Evolutionary conservation across 352 stramenopile species (phyloP).

Genomic region (Phytopythium oedochilum): DNA sequence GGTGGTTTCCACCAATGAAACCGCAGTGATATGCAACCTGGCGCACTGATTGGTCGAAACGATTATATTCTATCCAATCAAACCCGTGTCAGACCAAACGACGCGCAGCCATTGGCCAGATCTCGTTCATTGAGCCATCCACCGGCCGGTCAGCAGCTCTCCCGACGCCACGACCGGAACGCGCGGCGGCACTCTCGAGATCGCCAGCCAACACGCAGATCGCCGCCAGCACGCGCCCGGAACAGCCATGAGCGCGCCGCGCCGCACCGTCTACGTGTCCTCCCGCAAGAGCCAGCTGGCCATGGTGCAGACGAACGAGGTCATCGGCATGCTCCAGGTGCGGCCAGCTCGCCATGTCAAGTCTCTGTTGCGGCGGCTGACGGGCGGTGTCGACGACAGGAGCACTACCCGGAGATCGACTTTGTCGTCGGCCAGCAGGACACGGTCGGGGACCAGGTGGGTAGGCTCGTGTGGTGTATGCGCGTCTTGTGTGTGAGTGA

Average conservation of each 20-base stretch:
- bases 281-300: conserved; percentile 87
- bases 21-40: too few relatives aligned
- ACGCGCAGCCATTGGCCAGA: background rate
- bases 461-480: too few relatives aligned
- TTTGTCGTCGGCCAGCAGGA: conserved; percentile 81
- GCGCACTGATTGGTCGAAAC: too few relatives aligned
- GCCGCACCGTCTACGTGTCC: conserved; percentile 73
- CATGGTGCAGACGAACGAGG: conserved; percentile 85
- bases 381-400: conserved; percentile 8
- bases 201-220: background rate
- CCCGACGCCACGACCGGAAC: background rate
- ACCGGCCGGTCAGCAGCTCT: too few relatives aligned
- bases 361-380: too few relatives aligned
- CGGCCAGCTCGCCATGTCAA: too few relatives aligned
- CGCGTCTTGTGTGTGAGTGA: too few relatives aligned
- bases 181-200: background rate
- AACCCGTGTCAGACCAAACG: too few relatives aligned
- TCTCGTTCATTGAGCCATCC: too few relatives aligned
- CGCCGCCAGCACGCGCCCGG: background rate
- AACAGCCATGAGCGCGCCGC: conserved; percentile 8
- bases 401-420: conserved; percentile 49
- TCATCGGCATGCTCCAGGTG: conserved; percentile 75
- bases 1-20: too few relatives aligned
- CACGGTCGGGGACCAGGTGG: conserved; percentile 73
- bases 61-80: background rate